These are phyloP conservation scores for Pythium plurisporium DNA, from an alignment of 352 stramenopile genomes.

Conservation along the genomic window DNA sequence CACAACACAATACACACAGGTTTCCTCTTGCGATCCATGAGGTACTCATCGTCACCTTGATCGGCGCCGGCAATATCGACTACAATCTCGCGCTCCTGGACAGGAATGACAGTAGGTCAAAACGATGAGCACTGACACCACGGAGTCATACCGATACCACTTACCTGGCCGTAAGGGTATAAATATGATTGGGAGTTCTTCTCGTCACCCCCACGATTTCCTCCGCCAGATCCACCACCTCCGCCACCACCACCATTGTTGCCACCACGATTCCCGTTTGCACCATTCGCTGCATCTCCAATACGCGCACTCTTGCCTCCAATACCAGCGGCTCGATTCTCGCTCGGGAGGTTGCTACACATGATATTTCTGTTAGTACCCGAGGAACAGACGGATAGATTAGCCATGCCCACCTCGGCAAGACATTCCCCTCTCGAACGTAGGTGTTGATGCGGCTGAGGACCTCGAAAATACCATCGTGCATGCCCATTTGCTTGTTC, in stretches of 20 bases:
- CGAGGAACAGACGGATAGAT: neutral
- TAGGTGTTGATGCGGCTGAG: constrained; percentile 76
- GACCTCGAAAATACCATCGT: constrained; percentile 85
- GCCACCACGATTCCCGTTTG: constrained; percentile 40
- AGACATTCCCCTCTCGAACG: constrained; percentile 62
- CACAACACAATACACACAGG: too few species aligned
- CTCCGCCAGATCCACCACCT: constrained; percentile 27
- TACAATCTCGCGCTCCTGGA: constrained; percentile 76
- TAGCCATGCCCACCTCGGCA: constrained; percentile 66
- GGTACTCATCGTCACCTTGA: constrained; percentile 75
- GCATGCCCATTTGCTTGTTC: constrained; percentile 80
- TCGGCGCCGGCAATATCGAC: constrained; percentile 80
- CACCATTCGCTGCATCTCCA: constrained; percentile 26
- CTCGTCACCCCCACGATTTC: constrained; percentile 37
- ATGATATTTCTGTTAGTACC: neutral
- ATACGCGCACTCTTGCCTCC: constrained; percentile 61
- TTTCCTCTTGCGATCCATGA: constrained; percentile 70
- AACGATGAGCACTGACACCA: too few species aligned
- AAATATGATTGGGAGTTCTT: constrained; percentile 80
- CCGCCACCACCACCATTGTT: constrained; percentile 11
- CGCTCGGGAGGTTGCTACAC: constrained; percentile 72
- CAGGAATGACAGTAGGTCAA: neutral
- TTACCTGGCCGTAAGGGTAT: constrained; percentile 73
- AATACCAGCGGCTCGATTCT: constrained; percentile 76
- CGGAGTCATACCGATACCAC: too few species aligned